phyloP scores from a whole-genome alignment of 2,329 filamentous ascomycete genomes.

The Bipolaris cookei region DNA sequence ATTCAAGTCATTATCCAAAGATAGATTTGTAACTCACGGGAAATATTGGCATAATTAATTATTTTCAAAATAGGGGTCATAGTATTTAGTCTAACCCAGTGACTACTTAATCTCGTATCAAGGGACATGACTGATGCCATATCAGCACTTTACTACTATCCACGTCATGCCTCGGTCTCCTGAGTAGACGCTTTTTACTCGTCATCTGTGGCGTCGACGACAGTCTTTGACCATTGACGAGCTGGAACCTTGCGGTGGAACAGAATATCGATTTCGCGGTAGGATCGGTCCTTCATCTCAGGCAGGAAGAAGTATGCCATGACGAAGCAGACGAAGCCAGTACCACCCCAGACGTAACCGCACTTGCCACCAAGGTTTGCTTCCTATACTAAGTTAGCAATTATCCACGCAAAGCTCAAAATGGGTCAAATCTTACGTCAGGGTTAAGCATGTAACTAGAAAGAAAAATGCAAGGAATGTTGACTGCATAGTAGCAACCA shows the following conservation, averaged over 20 bases:
- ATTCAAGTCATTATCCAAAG: not conserved
- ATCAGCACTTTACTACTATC: not conserved
- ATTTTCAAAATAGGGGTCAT: not conserved
- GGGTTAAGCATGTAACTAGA: constrained; percentile 67
- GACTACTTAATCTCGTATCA: not conserved
- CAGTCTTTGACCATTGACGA: constrained; percentile 63
- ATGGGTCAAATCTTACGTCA: constrained; percentile 50
- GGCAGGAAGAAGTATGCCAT: constrained; percentile 60
- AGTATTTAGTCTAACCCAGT: not conserved
- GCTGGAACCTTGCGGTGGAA: constrained; percentile 57
- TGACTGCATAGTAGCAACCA: constrained; percentile 66
- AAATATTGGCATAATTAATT: too few relatives aligned
- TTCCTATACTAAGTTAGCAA: constrained; percentile 66
- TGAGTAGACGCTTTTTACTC: constrained; percentile 55
- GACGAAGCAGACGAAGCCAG: constrained; percentile 62
- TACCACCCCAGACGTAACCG: constrained; percentile 45
- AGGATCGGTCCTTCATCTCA: constrained; percentile 61
- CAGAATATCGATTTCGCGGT: constrained; percentile 59
- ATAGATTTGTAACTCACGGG: not conserved
- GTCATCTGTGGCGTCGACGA: constrained; percentile 65
- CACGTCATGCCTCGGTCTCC: not conserved
- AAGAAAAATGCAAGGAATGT: constrained; percentile 72
- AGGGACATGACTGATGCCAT: too few relatives aligned
- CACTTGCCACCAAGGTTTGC: constrained; percentile 52
- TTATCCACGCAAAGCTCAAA: constrained; percentile 52